A percentile compares a stretch with the other conserved stretches of the same genome.
Evolutionary conservation across 169 alveolate species (phyloP).

Genomic region (Cryptosporidium muris): DNA sequence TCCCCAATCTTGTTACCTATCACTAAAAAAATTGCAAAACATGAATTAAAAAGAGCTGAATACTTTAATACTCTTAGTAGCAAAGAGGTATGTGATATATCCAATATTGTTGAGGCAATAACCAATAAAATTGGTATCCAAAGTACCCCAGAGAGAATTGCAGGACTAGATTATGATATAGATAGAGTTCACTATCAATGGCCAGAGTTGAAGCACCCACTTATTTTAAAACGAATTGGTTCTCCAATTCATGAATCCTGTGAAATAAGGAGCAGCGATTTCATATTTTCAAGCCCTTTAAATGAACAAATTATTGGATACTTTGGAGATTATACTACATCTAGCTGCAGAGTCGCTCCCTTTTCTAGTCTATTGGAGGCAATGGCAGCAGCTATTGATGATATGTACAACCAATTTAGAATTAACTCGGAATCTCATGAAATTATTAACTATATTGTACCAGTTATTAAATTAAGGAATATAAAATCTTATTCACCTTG

Average conservation of each 20-base stretch:
- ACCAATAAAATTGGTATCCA: neutral
- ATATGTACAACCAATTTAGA: slow-evolving; percentile 17
- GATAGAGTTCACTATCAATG: slow-evolving; percentile 1
- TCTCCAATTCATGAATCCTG: slow-evolving; percentile 13
- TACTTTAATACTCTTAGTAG: slow-evolving; percentile 13
- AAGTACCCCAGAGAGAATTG: neutral
- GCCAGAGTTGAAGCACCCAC: slow-evolving; percentile 54
- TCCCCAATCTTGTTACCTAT: slow-evolving; percentile 71
- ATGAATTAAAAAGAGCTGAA: slow-evolving; percentile 6
- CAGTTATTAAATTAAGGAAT: slow-evolving; percentile 6
- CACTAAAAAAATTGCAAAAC: slow-evolving; percentile 38
- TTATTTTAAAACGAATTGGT: slow-evolving; percentile 25
- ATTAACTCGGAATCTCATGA: neutral
- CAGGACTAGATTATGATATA: neutral
- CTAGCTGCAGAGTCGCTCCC: slow-evolving; percentile 10
- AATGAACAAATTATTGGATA: slow-evolving; percentile 21
- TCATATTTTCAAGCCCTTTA: slow-evolving; percentile 21
- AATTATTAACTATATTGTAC: neutral
- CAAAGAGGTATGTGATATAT: neutral
- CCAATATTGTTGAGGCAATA: neutral
- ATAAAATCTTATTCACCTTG: slow-evolving; percentile 20
- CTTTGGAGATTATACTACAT: slow-evolving; percentile 46
- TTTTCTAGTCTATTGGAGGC: slow-evolving; percentile 26
- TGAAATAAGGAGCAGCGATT: neutral
- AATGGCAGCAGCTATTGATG: slow-evolving; percentile 25